Base-by-base conservation (phyloP, 1,139 yeast genomes). In the Geotrichum bryndzae region DNA sequence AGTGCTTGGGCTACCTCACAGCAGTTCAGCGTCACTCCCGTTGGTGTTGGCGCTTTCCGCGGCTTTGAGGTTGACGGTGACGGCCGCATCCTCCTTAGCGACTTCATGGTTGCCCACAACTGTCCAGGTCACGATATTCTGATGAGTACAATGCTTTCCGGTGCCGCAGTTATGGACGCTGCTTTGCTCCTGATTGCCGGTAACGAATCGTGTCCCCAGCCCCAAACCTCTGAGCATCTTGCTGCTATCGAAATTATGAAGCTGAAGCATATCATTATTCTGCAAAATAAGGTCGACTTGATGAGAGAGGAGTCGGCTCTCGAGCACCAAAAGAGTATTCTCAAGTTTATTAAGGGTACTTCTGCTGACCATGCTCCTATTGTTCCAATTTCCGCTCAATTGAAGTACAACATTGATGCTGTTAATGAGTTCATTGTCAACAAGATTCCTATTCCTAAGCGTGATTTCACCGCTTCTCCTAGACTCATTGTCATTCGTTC, bases 91-190 rank as follows among this genome's bases (percentile, higher is more conserved):
- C 38, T 51, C 25, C 38, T 51, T 15, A 18, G 25, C 23, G 54
- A 51, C 38, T 41, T 41, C 46, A 41, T 41, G 46, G 46, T 51
- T 51, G 46, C 46, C 46, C 46, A 41, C 46, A 41, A 41, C 18
- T 95, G 99, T 81, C 99, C 99, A 64, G 99, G 99, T 76, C 99
- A 95, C 89, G 99, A 95, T 82, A 94, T 95, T 81, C 87, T 95
- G 76, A 95, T 95, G 99, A 91, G 98, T 83, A 95, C 99, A 69
- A 95, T 95, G 99, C 87, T 95, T 84, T 92, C 98, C 58, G 99
- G 99, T 76, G 99, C 99, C 52, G 99, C 99, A 18, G 99, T 95
- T 69, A 95, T 95, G 99, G 99, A 95, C 78, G 99, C 99, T 63
- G 99, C 99, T 15, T 81, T 95, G 66, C 81, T 95, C 72, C 83